Evolutionary conservation across 768 basidiomycete species (phyloP).

Genomic region (Leccinum broughii): DNA sequence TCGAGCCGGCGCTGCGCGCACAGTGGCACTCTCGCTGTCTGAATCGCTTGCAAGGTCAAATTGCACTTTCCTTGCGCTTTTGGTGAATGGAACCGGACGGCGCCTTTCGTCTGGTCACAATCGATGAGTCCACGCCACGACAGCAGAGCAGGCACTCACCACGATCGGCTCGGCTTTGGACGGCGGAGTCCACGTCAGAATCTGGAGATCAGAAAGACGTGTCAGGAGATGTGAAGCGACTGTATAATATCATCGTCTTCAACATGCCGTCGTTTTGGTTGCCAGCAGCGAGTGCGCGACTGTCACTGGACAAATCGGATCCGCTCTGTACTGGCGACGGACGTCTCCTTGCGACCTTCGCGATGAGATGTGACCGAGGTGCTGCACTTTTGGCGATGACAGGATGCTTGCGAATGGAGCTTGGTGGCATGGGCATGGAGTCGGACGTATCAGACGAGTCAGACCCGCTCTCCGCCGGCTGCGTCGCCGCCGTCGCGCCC

Average conservation of each 20-base stretch:
- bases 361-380: not conserved
- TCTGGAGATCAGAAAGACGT: constrained; percentile 8
- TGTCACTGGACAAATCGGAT: constrained; percentile 13
- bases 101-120: constrained; percentile 7
- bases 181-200: constrained; percentile 15
- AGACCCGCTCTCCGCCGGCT: not conserved
- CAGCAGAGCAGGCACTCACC: constrained; percentile 2
- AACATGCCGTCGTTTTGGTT: constrained; percentile 16
- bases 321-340: not conserved
- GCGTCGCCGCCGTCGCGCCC: not conserved
- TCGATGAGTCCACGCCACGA: not conserved
- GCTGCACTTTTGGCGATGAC: constrained; percentile 1
- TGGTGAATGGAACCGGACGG: not conserved
- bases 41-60: constrained; percentile 14
- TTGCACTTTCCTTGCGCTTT: constrained; percentile 14
- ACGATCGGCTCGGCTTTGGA: not conserved
- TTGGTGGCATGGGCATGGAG: not conserved
- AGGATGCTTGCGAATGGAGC: not conserved
- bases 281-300: not conserved
- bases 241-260: not conserved
- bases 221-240: not conserved
- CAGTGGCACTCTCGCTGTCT: constrained; percentile 18
- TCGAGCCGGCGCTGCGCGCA: constrained; percentile 11
- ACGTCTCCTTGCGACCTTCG: constrained; percentile 21
- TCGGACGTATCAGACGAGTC: constrained; percentile 11